Evolutionary conservation across 2,329 filamentous ascomycete species (phyloP).

Genomic region (Grosmannia huntii): DNA sequence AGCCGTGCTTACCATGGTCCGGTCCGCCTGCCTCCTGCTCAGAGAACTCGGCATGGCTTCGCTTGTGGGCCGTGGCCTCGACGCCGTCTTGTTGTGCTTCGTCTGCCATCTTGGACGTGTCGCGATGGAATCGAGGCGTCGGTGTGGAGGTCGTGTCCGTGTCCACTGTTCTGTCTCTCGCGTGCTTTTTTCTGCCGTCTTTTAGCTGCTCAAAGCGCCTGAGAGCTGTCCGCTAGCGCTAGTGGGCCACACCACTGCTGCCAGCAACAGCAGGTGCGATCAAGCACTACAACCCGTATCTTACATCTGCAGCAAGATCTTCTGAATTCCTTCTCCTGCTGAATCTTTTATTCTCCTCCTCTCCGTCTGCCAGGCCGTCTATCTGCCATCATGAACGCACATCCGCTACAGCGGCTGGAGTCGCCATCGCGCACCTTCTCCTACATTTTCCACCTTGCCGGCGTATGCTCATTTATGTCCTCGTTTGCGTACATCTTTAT

Average conservation of each 20-base stretch:
- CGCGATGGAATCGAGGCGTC: neutral
- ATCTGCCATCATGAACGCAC: conserved; percentile 25
- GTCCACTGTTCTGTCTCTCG: conserved; percentile 8
- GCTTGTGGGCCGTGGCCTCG: conserved; percentile 32
- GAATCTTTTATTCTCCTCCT: neutral
- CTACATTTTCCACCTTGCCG: conserved; percentile 44
- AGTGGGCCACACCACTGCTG: neutral
- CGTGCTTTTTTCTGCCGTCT: neutral
- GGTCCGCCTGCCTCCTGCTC: conserved; percentile 24
- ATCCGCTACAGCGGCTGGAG: conserved; percentile 52
- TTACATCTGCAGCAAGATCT: no score
- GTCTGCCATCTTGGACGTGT: conserved; percentile 7
- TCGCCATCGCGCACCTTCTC: conserved; percentile 54
- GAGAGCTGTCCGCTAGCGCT: neutral
- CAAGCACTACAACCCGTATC: neutral
- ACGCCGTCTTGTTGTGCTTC: conserved; percentile 16
- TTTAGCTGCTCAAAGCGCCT: neutral
- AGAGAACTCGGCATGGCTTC: conserved; percentile 43
- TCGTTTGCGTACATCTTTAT: conserved; percentile 38
- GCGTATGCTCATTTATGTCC: conserved; percentile 37
- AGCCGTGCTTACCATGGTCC: neutral
- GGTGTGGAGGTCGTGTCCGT: conserved; percentile 8
- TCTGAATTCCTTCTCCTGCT: neutral
- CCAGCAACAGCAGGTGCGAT: neutral
- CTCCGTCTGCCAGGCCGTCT: neutral